phyloP scores from a whole-genome alignment of 2,329 filamentous ascomycete genomes.

The Parascedosporium putredinis region DNA sequence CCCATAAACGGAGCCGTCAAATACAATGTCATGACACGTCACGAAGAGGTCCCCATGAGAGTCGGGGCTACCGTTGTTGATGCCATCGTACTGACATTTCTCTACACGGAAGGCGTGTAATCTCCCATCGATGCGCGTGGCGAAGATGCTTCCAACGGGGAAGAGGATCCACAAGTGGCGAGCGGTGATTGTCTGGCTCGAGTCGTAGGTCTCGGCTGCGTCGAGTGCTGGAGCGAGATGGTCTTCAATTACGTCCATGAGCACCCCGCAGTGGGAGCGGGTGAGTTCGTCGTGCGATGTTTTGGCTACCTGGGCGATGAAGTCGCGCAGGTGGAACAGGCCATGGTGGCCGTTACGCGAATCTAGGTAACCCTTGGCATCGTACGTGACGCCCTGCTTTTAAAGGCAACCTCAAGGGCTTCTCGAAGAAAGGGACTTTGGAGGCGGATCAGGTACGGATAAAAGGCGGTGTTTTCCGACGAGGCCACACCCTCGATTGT shows the following conservation, averaged over 20 bases:
- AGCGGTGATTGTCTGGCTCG: background rate
- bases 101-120: background rate
- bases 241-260: background rate
- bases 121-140: background rate
- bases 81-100: background rate
- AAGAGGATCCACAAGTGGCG: background rate
- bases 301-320: background rate
- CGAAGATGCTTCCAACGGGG: background rate
- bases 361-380: background rate
- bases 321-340: background rate
- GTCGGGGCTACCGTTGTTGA: too few species aligned
- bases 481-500: too few species aligned
- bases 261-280: background rate
- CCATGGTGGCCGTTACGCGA: background rate
- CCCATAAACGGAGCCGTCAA: background rate
- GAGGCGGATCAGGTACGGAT: background rate
- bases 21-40: background rate
- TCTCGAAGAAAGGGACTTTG: background rate
- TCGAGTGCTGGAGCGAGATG: background rate
- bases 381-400: background rate
- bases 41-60: background rate
- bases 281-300: background rate
- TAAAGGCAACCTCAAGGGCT: background rate
- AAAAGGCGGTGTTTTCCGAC: too few species aligned
- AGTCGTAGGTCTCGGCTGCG: background rate